These are phyloP conservation scores for Paragyromitra xinjiangensis DNA, from an alignment of 495 filamentous ascomycete species.

Conservation along the genomic window DNA sequence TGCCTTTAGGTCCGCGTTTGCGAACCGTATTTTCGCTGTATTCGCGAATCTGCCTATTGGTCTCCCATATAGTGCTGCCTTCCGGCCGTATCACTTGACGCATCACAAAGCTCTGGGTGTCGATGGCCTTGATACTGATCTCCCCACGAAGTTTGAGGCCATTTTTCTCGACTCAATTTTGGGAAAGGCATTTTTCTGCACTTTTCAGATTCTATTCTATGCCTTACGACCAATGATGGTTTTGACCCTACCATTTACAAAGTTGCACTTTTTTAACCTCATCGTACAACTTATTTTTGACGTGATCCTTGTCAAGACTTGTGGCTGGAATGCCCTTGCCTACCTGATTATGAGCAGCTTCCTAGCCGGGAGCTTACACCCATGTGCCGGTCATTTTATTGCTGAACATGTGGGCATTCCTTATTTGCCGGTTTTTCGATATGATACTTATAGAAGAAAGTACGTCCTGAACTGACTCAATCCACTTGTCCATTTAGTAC, in stretches of 20 bases:
- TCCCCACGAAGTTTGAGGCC: conserved; percentile 91
- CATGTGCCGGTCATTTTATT: conserved; percentile 97
- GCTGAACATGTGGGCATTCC: conserved; percentile 75
- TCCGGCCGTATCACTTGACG: conserved; percentile 97
- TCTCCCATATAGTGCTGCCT: conserved; percentile 94
- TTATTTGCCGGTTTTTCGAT: conserved; percentile 7
- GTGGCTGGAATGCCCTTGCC: conserved; percentile 68
- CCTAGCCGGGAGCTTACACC: conserved; percentile 91
- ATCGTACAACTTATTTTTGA: conserved; percentile 80
- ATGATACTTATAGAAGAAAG: neutral
- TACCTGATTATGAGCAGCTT: conserved; percentile 90
- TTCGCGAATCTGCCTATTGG: conserved; percentile 96
- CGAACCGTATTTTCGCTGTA: conserved; percentile 86
- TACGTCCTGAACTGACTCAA: conserved; percentile 16
- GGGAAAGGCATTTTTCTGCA: conserved; percentile 99
- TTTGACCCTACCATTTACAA: conserved; percentile 86
- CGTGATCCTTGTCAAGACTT: conserved; percentile 67
- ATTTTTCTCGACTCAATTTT: conserved; percentile 94
- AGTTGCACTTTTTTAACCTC: conserved; percentile 84
- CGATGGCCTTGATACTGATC: conserved; percentile 93
- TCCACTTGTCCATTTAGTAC: conserved; percentile 63
- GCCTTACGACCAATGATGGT: conserved; percentile 97
- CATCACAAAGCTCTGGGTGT: conserved; percentile 99
- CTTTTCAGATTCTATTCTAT: conserved; percentile 99
- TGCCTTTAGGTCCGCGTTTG: conserved; percentile 84